Evolutionary conservation across 495 filamentous ascomycete species (phyloP).

Genomic region (Aspergillus sparsus): DNA sequence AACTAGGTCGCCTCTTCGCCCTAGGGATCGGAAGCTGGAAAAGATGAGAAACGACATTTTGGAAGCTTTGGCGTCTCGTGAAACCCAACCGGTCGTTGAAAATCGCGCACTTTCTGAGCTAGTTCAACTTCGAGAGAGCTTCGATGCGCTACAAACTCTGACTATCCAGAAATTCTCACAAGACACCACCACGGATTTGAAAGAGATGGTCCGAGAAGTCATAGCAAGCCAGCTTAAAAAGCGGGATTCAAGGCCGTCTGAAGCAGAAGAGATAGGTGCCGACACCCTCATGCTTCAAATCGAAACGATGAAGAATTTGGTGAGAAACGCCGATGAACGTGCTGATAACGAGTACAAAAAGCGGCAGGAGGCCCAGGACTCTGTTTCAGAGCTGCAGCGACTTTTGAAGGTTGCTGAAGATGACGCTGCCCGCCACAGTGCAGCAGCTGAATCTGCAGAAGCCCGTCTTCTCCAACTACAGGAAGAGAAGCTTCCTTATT

Average conservation of each 20-base stretch:
- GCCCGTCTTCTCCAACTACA: constrained; percentile 53
- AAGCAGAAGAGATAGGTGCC: constrained; percentile 49
- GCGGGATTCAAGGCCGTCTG: constrained; percentile 37
- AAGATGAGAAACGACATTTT: constrained; percentile 78
- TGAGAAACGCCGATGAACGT: constrained; percentile 50
- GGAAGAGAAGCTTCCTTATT: constrained; percentile 53
- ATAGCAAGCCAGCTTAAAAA: constrained; percentile 41
- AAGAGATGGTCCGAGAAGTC: constrained; percentile 50
- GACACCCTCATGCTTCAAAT: constrained; percentile 57
- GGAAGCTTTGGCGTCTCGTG: constrained; percentile 71
- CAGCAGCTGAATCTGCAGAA: constrained; percentile 67
- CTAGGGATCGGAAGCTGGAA: constrained; percentile 75
- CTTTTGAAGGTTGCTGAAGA: constrained; percentile 75
- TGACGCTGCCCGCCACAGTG: constrained; percentile 64
- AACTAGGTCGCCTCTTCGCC: constrained; percentile 62
- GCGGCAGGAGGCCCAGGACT: constrained; percentile 71
- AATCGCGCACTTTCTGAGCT: constrained; percentile 44
- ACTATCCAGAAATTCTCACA: constrained; percentile 42
- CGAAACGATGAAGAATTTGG: constrained; percentile 55
- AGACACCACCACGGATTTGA: constrained; percentile 43
- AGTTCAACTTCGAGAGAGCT: constrained; percentile 54
- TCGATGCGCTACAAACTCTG: constrained; percentile 58
- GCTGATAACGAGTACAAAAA: constrained; percentile 62
- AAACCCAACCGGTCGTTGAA: constrained; percentile 35
- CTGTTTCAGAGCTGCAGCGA: constrained; percentile 67